Evolutionary conservation across 495 filamentous ascomycete species (phyloP).

Genomic region (Trichoderma asperelloides): DNA sequence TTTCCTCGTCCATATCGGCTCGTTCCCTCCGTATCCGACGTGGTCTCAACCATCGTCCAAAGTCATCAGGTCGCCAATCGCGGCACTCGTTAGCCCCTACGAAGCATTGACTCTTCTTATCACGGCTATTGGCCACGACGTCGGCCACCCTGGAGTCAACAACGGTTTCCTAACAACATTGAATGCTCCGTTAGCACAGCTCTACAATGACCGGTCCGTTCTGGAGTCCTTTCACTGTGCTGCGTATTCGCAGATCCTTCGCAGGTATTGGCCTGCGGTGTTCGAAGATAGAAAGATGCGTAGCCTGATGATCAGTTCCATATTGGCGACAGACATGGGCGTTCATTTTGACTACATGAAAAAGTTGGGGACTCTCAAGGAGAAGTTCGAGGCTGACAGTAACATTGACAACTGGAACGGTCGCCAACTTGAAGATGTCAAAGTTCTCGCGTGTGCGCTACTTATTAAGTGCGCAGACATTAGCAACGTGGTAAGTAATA

Average conservation of each 20-base stretch:
- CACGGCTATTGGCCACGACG: conserved; percentile 93
- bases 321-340: conserved; percentile 95
- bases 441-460: conserved; percentile 71
- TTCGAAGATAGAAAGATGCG: conserved; percentile 69
- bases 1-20: conserved; percentile 77
- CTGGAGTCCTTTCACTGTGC: conserved; percentile 97
- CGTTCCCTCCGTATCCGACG: conserved; percentile 55
- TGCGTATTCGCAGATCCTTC: conserved; percentile 91
- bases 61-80: conserved; percentile 52
- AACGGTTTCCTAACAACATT: conserved; percentile 91
- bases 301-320: conserved; percentile 87
- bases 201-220: conserved; percentile 96
- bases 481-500: conserved; percentile 79
- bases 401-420: conserved; percentile 61
- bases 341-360: conserved; percentile 94
- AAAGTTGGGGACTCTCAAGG: conserved; percentile 65
- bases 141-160: conserved; percentile 95
- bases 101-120: conserved; percentile 85
- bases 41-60: conserved; percentile 11
- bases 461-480: conserved; percentile 98
- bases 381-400: conserved; percentile 57
- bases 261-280: conserved; percentile 80
- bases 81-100: conserved; percentile 65
- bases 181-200: conserved; percentile 89
- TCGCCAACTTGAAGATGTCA: conserved; percentile 59